Evolutionary conservation across 768 basidiomycete genomes (phyloP), one percentile per base, ranked within the genome.

Genomic region (Termitomyces sp.): DNA sequence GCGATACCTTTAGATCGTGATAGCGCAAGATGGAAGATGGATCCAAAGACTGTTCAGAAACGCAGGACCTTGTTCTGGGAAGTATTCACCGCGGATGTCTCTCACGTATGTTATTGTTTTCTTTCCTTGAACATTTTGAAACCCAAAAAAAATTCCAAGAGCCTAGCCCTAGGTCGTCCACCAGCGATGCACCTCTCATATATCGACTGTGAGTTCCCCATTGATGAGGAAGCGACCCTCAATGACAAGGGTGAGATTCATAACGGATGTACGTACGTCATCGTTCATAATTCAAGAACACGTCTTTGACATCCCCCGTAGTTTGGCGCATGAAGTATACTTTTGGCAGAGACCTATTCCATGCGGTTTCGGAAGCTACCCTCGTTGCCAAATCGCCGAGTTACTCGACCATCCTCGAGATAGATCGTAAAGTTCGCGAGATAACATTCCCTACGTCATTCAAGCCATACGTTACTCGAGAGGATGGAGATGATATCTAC

Each of bases 151-250:
- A 46, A 30, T 55, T 27, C 16, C 34, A 58, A 87, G 85, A 81
- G 83, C 66, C 69, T 87, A 53, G 77, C 78, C 13, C 69, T 84
- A 6, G 85, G 85, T 22, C 77, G 85, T 30, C 85, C 85, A 4
- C 84, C 85, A 4, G 80, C 82, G 2, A 80, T 84, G 55, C 77
- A 79, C 12, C 68, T 84, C 6, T 82, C 83, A 3, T 86, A 85
- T 54, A 74, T 84, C 18, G 85, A 87, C 58, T 84, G 84, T 58
- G 82, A 85, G n/a, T 79, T 81, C 50, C 85, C 86, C 0, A 66
- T 70, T 6, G 84, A 86, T 61, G 81, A 84, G 54, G 83, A 85
- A 63, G 75, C 74, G 3, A 72, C 73, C 0, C 51, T 80, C 22
- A 75, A 68, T 48, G 76, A 79, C 20, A 63, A 75, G 8, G 81